Evolutionary conservation across 257 asterid species (phyloP), one percentile per base, ranked within the genome.

Genomic region (Rauvolfia tetraphylla): DNA sequence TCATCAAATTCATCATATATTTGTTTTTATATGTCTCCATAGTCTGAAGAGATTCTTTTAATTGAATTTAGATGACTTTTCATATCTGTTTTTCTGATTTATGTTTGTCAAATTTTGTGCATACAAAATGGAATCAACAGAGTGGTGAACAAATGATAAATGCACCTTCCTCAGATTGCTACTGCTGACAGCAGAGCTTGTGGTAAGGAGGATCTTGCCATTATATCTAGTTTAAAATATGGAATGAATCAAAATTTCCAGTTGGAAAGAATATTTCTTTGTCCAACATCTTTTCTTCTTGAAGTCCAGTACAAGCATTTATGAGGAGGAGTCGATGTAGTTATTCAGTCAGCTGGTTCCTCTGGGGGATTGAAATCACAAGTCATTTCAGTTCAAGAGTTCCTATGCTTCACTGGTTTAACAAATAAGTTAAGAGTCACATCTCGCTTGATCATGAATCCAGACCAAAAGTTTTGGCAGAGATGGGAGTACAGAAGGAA

Each of bases 401-500:
- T 42, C 38, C 49, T 65, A 34, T n/a, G 14, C 23, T 48, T 38
- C 42, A 8, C 22, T 48, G 49, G 54, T 67, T 73, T 46, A 53
- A 22, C 65, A 67, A 51, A 57, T 62, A 61, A 68, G 39, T 67
- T 15, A 38, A n/a, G 53, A 31, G 59, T 42, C 48, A 12, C 36
- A n/a, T 33, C 68, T 58, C 38, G 71, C 54, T 42, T 27, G 53
- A 75, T 29, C 38, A 87, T 84, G 88, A 81, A 68, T 58, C 66
- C 73, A 6, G 88, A 79, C 23, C 86, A 79, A 76, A 81, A 62
- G 56, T 87, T 88, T 59, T 79, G 83, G 62, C 89, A 83, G 79
- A 27, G 82, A 25, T 90, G 96, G 96, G 93, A 90, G 75, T 83
- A 84, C 67, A 87, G 93, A 76, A 82, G 82, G 80, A 75, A 82